Evolutionary conservation across 2,329 filamentous ascomycete species (phyloP).

Genomic region (Didymella sp.): DNA sequence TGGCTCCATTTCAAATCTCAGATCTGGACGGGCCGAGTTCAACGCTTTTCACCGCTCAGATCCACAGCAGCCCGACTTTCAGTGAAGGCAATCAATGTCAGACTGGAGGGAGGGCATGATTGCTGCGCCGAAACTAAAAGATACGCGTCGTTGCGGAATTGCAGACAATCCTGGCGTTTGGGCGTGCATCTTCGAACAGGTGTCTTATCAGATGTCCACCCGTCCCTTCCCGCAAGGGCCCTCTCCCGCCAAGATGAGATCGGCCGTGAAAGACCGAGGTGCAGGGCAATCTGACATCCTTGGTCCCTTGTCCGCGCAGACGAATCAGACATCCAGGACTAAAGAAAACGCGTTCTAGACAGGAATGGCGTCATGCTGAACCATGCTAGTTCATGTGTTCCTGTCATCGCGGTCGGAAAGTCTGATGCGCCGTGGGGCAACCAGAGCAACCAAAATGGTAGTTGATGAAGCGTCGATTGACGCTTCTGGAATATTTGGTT

Average conservation of each 20-base stretch:
- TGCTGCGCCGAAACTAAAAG: background rate
- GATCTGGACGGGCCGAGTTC: slow-evolving; percentile 9
- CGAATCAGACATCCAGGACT: slow-evolving; percentile 19
- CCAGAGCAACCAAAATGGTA: slow-evolving; percentile 23
- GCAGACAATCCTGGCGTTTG: slow-evolving; percentile 6
- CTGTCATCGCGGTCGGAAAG: slow-evolving; percentile 33
- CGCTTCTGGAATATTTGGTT: slow-evolving; percentile 26
- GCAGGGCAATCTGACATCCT: slow-evolving; percentile 15
- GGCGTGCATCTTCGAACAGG: background rate
- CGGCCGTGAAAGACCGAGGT: slow-evolving; percentile 13
- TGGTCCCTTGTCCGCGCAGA: background rate
- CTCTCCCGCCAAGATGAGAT: slow-evolving; percentile 9
- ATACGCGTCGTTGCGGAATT: slow-evolving; percentile 2
- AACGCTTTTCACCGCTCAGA: slow-evolving; percentile 5
- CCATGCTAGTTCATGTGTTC: slow-evolving; percentile 37
- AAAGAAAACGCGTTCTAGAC: slow-evolving; percentile 27
- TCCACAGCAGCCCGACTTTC: background rate
- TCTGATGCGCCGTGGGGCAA: slow-evolving; percentile 19
- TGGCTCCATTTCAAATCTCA: slow-evolving; percentile 1
- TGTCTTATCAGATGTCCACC: slow-evolving; percentile 6
- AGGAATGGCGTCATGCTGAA: slow-evolving; percentile 35
- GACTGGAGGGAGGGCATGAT: background rate
- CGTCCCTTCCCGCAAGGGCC: slow-evolving; percentile 8
- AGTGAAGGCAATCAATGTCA: background rate
- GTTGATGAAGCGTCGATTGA: slow-evolving; percentile 35